Base-by-base conservation (phyloP, 345 rosid species). In the Xanthoceras sorbifolium region DNA sequence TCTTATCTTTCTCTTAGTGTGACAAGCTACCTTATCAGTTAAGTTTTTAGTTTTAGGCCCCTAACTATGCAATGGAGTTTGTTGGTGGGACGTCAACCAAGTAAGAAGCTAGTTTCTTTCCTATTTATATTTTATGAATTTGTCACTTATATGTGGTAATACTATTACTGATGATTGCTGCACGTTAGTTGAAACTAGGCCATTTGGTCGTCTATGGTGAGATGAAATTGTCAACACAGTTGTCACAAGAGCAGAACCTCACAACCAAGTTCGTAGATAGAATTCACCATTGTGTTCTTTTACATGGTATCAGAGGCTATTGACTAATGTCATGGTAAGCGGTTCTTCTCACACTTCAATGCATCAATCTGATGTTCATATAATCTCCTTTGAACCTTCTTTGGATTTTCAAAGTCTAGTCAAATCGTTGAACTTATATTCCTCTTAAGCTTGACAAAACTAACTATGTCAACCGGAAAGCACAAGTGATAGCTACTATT, bases 221-320 rank as follows among this genome's bases (percentile, higher is more conserved):
- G 84, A 83, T 59, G 81, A 83, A 22, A 71, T 76, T 54, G 82
- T 83, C 25, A 67, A 68, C 0, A 85, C 90, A 0, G 83, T 85
- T 12, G 84, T 87, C 69, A 83, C 87, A 52, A 77, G 88, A 48
- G 83, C 87, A 0, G 84, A 85, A 54, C 90, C 87, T 25, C 88
- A 85, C 63, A 87, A 85, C 72, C 84, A 80, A 73, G 88, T 82
- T 74, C 23, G 9, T 8, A 17, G 42, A 1, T 60, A 0, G 25
- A 23, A 12, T 32, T 38, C n/a, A 22, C 18, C 9, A n/a, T n/a
- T n/a, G n/a, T n/a, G n/a, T n/a, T n/a, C n/a, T n/a, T n/a, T n/a
- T n/a, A n/a, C n/a, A n/a, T n/a, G n/a, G n/a, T n/a, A n/a, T n/a
- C n/a, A n/a, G n/a, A n/a, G n/a, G n/a, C n/a, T n/a, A n/a, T n/a